A percentile compares a stretch with the other conserved stretches of the same genome.
These are phyloP conservation scores for Suillus bovinus DNA, from an alignment of 768 basidiomycete genomes.

Conservation along the genomic window DNA sequence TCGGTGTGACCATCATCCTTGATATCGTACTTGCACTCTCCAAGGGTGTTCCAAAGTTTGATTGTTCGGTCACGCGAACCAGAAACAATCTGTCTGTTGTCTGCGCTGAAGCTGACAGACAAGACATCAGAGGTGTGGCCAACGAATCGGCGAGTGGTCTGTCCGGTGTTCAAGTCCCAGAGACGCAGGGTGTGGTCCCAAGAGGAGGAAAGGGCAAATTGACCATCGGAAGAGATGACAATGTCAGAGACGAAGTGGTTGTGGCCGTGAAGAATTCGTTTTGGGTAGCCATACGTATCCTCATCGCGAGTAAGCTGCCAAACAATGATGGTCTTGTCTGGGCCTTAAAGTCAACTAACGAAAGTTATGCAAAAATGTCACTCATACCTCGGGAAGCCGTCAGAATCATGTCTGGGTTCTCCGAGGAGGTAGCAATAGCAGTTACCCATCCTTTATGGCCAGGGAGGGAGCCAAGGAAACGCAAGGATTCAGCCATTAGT, in stretches of 20 bases:
- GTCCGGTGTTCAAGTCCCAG: constrained; percentile 98
- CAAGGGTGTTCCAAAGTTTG: constrained; percentile 99
- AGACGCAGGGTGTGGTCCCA: constrained; percentile 99
- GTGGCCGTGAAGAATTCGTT: constrained; percentile 96
- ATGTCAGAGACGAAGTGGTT: constrained; percentile 99
- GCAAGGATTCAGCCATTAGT: constrained; percentile 80
- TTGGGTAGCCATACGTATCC: constrained; percentile 91
- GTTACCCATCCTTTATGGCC: constrained; percentile 99
- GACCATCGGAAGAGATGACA: constrained; percentile 98
- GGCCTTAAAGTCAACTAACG: constrained; percentile 29
- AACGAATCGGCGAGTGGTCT: constrained; percentile 95
- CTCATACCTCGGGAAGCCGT: constrained; percentile 92
- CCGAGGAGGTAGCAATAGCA: constrained; percentile 95
- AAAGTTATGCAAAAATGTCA: constrained; percentile 11
- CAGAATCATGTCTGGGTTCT: constrained; percentile 99
- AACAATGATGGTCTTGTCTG: constrained; percentile 99
- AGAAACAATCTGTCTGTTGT: constrained; percentile 99
- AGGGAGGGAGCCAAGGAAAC: constrained; percentile 87
- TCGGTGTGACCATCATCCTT: constrained; percentile 98
- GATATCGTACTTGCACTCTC: constrained; percentile 99
- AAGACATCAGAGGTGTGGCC: constrained; percentile 98
- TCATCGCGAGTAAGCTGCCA: constrained; percentile 98
- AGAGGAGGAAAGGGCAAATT: constrained; percentile 98
- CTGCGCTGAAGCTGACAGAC: constrained; percentile 98
- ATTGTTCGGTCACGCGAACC: constrained; percentile 96